Evolutionary conservation across 495 filamentous ascomycete species (phyloP).

Genomic region (Penicillium cataractarum): DNA sequence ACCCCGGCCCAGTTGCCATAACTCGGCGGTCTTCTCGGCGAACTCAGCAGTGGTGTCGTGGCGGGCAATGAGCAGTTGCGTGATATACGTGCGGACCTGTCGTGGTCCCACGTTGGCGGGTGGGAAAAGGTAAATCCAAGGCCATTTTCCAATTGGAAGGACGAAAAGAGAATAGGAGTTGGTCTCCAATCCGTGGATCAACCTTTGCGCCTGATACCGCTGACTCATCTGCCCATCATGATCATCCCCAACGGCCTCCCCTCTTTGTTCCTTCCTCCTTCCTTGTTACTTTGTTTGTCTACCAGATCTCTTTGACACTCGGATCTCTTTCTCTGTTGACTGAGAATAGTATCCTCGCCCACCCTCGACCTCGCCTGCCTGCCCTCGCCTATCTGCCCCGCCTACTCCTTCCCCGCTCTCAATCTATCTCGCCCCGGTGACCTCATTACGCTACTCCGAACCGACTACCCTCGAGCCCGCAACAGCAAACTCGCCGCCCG

Average conservation of each 20-base stretch:
- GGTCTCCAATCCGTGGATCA: conserved; percentile 17
- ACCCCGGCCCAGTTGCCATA: conserved; percentile 11
- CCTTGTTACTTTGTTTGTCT: background rate
- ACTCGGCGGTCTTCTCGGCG: conserved; percentile 3
- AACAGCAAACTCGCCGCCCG: background rate
- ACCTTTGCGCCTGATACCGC: conserved; percentile 9
- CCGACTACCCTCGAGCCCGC: background rate
- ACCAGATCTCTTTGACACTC: background rate
- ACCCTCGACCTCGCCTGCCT: background rate
- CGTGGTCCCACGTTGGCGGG: conserved; percentile 1
- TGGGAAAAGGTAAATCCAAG: background rate
- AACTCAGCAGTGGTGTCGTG: conserved; percentile 2
- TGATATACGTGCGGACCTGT: conserved; percentile 11
- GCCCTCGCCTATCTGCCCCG: conserved; percentile 16
- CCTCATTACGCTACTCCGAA: conserved; percentile 14
- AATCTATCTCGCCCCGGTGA: conserved; percentile 20
- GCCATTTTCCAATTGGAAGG: background rate
- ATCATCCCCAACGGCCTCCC: conserved; percentile 5
- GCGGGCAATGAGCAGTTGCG: conserved; percentile 6
- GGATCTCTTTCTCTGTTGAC: background rate
- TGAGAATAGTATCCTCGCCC: background rate
- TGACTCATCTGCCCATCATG: conserved; percentile 29
- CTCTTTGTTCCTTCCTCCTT: conserved; percentile 10
- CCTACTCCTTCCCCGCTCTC: conserved; percentile 39
- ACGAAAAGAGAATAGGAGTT: background rate